Base-by-base conservation (phyloP, 495 filamentous ascomycete genomes). In the Filosporella fistucella region DNA sequence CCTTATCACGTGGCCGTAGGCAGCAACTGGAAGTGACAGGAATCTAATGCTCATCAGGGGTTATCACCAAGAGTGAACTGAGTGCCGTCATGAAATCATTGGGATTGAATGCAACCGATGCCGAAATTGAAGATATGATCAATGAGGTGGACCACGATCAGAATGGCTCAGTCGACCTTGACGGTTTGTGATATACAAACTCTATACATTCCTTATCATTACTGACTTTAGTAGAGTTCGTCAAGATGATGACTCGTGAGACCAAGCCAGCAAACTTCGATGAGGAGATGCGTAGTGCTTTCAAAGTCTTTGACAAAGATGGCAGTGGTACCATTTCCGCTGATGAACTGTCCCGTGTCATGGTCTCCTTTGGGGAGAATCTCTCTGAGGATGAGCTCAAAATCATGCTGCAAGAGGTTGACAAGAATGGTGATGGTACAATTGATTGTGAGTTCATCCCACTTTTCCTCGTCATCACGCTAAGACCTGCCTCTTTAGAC, bases 271-370 rank as follows among this genome's bases (percentile, higher is more conserved):
- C 61, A 22, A 67, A 74, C 44, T 61, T 67, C 28, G 69, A 74
- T 40, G 60, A 67, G 49, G 71, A 75, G 49, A 63, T 75, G 14
- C 45, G 64, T 36, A 63, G 62, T 36, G 71, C 71, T 14, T 74
- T 74, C 61, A 59, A 62, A 42, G 69, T 74, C 33, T 75, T 75
- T 50, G 71, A 75, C 52, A 66, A 68, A 51, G 71, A 75, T 49
- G 58, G 58, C 25, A 72, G 62, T 46, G 70, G 71, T 42, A 68
- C 69, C 30, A 74, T 75, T 55, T 65, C 62, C 12, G 61, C 61
- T 4, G 66, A 67, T 10, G 71, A 74, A 60, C 59, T 75, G 24
- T 56, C 65, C 21, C 61, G 65, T 9, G 63, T 75, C 28, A 64
- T 75, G 55, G 64, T 62, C 40, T 67, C 63, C 6, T 64, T 74